A percentile compares a stretch with the other conserved stretches of the same genome.
Evolutionary conservation across 1,284 basidiomycete species (phyloP).

Genomic region (Taiwanofungus camphoratus): DNA sequence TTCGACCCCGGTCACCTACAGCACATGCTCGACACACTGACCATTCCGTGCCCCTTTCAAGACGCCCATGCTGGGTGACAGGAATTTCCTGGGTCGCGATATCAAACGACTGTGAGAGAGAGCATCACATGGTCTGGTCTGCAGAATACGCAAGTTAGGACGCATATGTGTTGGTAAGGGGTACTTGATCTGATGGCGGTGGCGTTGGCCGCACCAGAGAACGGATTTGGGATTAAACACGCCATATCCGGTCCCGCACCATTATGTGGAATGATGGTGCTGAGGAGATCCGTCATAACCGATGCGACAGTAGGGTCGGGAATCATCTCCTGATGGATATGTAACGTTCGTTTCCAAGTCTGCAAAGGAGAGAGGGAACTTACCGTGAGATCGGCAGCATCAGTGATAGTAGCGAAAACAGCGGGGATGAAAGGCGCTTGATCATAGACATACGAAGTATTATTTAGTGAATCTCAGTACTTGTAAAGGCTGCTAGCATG

Average conservation of each 20-base stretch:
- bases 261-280: too few relatives aligned
- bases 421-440: conserved; percentile 36
- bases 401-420: conserved; percentile 38
- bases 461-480: conserved; percentile 38
- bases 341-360: conserved; percentile 1
- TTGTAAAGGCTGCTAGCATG: conserved; percentile 37
- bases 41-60: conserved; percentile 32
- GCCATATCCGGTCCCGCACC: too few relatives aligned
- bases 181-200: conserved; percentile 34
- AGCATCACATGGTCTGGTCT: conserved; percentile 34
- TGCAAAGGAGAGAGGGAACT: conserved; percentile 7
- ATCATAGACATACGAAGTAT: conserved; percentile 42
- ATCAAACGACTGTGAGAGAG: conserved; percentile 33
- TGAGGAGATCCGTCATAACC: too few relatives aligned
- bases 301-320: too few relatives aligned
- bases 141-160: conserved; percentile 25
- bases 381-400: conserved; percentile 29
- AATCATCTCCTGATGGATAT: too few relatives aligned
- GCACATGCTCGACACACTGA: conserved; percentile 40
- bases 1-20: conserved; percentile 35
- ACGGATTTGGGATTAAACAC: conserved; percentile 38
- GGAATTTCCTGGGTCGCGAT: conserved; percentile 36
- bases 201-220: conserved; percentile 31
- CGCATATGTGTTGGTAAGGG: conserved; percentile 38
- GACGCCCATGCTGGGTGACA: conserved; percentile 1